A percentile compares a stretch with the other conserved stretches of the same genome.
Evolutionary conservation across 129 eudicot genomes (phyloP).

Genomic region (Calendula officinalis): DNA sequence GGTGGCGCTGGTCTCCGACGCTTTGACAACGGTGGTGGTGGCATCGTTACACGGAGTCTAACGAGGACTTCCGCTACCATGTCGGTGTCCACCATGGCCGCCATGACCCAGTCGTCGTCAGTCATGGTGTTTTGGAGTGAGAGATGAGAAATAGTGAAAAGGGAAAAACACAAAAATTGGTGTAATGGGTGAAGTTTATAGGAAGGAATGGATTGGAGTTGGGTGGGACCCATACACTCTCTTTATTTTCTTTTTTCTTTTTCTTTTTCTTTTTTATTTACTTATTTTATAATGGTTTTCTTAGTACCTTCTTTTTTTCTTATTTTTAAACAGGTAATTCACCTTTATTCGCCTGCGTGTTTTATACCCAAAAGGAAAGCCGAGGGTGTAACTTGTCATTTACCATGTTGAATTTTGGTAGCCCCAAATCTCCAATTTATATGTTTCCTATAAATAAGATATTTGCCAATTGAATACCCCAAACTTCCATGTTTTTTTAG

Average conservation of each 20-base stretch:
- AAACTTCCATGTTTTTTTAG: not conserved
- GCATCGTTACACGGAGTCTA: slow-evolving; percentile 26
- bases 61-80: slow-evolving; percentile 55
- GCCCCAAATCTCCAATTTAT: not conserved
- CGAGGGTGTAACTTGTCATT: slow-evolving; percentile 28
- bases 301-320: slow-evolving; percentile 6
- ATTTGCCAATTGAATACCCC: not conserved
- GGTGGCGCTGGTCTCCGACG: slow-evolving; percentile 33
- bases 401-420: not conserved
- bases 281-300: not conserved
- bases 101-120: slow-evolving; percentile 43
- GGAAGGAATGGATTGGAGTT: slow-evolving; percentile 42
- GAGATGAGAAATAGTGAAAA: slow-evolving; percentile 12
- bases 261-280: not conserved
- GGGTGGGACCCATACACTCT: slow-evolving; percentile 34
- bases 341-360: slow-evolving; percentile 14
- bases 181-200: slow-evolving; percentile 33
- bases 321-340: not conserved
- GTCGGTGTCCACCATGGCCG: slow-evolving; percentile 30
- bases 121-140: slow-evolving; percentile 20
- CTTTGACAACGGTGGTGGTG: slow-evolving; percentile 15
- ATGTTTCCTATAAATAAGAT: not conserved
- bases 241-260: not conserved
- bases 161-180: slow-evolving; percentile 19
- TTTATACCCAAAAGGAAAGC: slow-evolving; percentile 2